These are phyloP conservation scores for Aspergillus panamensis DNA, from an alignment of 495 filamentous ascomycete species.

Conservation along the genomic window DNA sequence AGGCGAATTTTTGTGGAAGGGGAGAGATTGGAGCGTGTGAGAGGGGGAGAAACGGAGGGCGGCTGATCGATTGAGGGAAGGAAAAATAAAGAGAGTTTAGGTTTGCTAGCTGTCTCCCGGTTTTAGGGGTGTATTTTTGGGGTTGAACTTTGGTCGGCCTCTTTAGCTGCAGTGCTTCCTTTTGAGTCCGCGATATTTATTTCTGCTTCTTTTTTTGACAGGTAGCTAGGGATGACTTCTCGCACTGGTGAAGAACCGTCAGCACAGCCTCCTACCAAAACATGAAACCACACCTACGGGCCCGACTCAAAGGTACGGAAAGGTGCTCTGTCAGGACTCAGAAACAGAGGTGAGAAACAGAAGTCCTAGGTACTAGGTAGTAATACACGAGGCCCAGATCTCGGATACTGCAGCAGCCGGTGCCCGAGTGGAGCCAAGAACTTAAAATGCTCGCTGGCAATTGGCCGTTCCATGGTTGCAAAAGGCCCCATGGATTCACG, in stretches of 20 bases:
- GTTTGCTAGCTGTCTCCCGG: background rate
- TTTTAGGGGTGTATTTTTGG: slow-evolving; percentile 7
- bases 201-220: background rate
- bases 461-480: background rate
- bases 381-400: slow-evolving; percentile 21
- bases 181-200: background rate
- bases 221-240: too few relatives aligned
- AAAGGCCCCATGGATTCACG: background rate
- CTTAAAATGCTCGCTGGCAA: slow-evolving; percentile 10
- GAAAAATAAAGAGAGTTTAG: slow-evolving; percentile 5
- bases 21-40: background rate
- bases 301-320: too few relatives aligned
- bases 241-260: too few relatives aligned
- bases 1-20: background rate
- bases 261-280: too few relatives aligned
- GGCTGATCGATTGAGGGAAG: slow-evolving; percentile 4
- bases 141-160: background rate
- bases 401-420: slow-evolving; percentile 25
- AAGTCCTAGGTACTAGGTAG: too few relatives aligned
- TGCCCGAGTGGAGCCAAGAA: slow-evolving; percentile 19
- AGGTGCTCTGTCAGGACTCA: too few relatives aligned
- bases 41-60: background rate
- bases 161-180: background rate
- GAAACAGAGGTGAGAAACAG: background rate
- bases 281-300: too few relatives aligned